Percentiles rank a stretch among this genome's conserved stretches.
These are phyloP conservation scores for Myotisia sp. DNA, from an alignment of 2,329 filamentous ascomycete genomes.

Conservation along the genomic window DNA sequence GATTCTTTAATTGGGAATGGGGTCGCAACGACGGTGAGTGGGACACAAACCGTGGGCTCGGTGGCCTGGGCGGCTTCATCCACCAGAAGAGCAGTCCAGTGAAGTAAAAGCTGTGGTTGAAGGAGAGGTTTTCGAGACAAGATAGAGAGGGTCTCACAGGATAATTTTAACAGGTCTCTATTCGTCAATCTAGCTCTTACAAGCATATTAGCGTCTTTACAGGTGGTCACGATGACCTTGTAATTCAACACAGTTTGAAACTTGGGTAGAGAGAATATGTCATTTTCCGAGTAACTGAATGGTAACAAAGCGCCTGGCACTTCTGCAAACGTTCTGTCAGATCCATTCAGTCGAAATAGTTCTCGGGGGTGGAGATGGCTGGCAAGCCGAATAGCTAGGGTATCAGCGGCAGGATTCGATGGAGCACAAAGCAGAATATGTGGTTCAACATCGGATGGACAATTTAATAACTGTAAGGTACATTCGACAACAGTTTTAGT, in stretches of 20 bases:
- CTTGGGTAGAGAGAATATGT: constrained; percentile 30
- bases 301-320: constrained; percentile 26
- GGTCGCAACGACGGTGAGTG: constrained; percentile 28
- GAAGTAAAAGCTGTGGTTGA: constrained; percentile 16
- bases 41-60: constrained; percentile 29
- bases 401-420: constrained; percentile 35
- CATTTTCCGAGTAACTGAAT: constrained; percentile 27
- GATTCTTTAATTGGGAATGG: constrained; percentile 15
- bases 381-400: constrained; percentile 27
- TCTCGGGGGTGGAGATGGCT: constrained; percentile 23
- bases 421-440: constrained; percentile 34
- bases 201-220: constrained; percentile 29
- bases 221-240: constrained; percentile 32
- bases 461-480: constrained; percentile 20
- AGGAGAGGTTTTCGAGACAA: constrained; percentile 12
- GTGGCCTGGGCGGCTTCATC: constrained; percentile 36
- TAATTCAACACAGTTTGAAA: constrained; percentile 27
- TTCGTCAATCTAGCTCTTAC: constrained; percentile 32
- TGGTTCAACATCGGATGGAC: constrained; percentile 8
- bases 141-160: constrained; percentile 24
- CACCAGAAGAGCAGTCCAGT: constrained; percentile 32
- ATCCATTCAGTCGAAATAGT: constrained; percentile 31
- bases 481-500: constrained; percentile 38
- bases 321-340: constrained; percentile 28
- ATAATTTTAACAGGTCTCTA: constrained; percentile 25